phyloP scores from a whole-genome alignment of 345 rosid genomes.

The Syzygium oleosum region DNA sequence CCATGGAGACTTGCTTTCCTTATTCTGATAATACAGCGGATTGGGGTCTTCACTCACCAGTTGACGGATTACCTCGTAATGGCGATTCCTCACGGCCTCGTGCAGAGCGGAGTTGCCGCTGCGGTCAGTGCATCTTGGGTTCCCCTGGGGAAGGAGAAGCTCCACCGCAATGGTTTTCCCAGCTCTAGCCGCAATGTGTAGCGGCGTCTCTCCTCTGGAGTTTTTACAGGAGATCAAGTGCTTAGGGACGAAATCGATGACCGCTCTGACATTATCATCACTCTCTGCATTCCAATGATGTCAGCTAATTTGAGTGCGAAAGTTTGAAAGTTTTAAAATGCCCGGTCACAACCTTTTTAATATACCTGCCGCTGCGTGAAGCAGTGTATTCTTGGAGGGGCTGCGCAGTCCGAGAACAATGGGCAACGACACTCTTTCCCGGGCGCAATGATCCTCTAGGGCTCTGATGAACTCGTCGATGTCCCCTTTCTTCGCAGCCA shows the following conservation, averaged over 20 bases:
- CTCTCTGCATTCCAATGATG: not conserved
- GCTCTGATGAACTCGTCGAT: not conserved
- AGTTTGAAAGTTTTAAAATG: too few relatives aligned
- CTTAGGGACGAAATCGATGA: not conserved
- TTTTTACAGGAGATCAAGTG: not conserved
- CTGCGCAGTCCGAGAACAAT: not conserved
- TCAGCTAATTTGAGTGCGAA: not conserved
- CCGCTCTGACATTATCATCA: not conserved
- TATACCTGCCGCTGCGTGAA: not conserved
- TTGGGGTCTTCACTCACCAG: too few relatives aligned
- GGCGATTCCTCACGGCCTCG: too few relatives aligned
- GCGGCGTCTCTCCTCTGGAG: too few relatives aligned
- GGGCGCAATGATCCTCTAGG: not conserved
- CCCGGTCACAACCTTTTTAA: not conserved
- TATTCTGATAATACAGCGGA: too few relatives aligned
- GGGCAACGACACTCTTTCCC: not conserved
- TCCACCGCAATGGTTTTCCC: too few relatives aligned
- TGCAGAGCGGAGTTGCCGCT: too few relatives aligned
- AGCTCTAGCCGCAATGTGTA: too few relatives aligned
- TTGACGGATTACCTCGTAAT: too few relatives aligned
- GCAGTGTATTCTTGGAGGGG: not conserved
- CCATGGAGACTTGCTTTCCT: too few relatives aligned
- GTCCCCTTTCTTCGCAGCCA: accelerated
- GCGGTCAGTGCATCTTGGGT: too few relatives aligned
- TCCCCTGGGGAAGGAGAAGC: too few relatives aligned